These are phyloP conservation scores for Starmera dryadoides DNA, from an alignment of 805 yeast species.

Conservation along the genomic window DNA sequence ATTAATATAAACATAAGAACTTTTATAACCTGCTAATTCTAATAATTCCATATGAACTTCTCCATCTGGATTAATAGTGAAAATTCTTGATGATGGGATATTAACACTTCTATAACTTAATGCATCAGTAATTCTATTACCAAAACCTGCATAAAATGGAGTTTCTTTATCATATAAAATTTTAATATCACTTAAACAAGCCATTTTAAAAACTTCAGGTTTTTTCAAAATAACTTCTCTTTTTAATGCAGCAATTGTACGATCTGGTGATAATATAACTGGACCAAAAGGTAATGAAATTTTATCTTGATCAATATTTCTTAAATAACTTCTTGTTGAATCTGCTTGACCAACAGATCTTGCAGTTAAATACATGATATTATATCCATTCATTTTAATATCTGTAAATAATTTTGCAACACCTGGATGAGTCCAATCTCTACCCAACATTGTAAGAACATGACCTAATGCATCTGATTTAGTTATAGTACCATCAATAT, in stretches of 20 bases:
- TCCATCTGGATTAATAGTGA: slow-evolving; percentile 93
- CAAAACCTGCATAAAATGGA: slow-evolving; percentile 97
- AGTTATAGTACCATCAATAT: slow-evolving; percentile 96
- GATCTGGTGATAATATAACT: slow-evolving; percentile 88
- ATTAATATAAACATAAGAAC: slow-evolving; percentile 82
- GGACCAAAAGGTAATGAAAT: slow-evolving; percentile 80
- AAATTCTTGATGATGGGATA: slow-evolving; percentile 88
- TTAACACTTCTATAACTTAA: slow-evolving; percentile 89
- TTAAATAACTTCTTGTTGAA: slow-evolving; percentile 75
- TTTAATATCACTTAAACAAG: slow-evolving; percentile 83
- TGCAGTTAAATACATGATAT: slow-evolving; percentile 89
- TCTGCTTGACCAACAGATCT: slow-evolving; percentile 95
- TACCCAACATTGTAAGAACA: slow-evolving; percentile 84
- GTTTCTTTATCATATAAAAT: slow-evolving; percentile 62
- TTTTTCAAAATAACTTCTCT: slow-evolving; percentile 90
- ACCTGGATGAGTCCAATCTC: slow-evolving; percentile 97
- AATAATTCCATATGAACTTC: slow-evolving; percentile 96
- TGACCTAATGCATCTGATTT: slow-evolving; percentile 97
- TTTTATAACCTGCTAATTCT: slow-evolving; percentile 87
- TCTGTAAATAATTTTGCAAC: slow-evolving; percentile 91
- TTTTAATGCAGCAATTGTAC: slow-evolving; percentile 90
- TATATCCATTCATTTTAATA: slow-evolving; percentile 81
- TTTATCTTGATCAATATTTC: slow-evolving; percentile 73
- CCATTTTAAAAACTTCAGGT: slow-evolving; percentile 98
- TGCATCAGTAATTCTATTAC: slow-evolving; percentile 95